Base-by-base conservation (phyloP, 768 basidiomycete species). In the Amanita fuliginea region DNA sequence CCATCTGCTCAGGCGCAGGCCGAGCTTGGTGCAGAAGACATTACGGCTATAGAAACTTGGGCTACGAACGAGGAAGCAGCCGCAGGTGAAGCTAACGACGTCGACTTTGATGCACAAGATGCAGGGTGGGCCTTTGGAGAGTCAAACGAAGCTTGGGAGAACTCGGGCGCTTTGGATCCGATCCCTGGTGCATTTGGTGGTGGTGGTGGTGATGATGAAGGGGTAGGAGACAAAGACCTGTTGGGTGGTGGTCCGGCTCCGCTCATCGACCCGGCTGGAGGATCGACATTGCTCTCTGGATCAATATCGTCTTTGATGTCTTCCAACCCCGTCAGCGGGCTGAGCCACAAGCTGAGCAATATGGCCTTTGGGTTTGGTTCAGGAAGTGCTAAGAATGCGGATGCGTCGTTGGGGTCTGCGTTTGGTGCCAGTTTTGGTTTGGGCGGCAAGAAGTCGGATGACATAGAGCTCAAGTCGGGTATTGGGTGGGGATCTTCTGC, bases 1-100 rank as follows among this genome's bases (percentile, higher is more conserved):
- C 64, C 67, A 18, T 60, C 64, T 13, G 53, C 62, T 14, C 62
- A 63, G 37, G 51, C 59, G 34, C 42, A 18, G 21, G 42, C 42
- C 5, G 51, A 53, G 39, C 50, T 51, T 50, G 48, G 59, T 57
- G 54, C 56, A 7, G 56, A 54, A 36, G 59, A 32, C 10, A 16
- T 16, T 34, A 3, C 21, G 11, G 30, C 7, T 7, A 4, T 6
- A n/a, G 32, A 36, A 2, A 16, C n/a, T 1, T 35, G 14, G 33
- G 35, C 14, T 14, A 5, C 36, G 7, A 35, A 37, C 14, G 22
- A 14, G 22, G 30, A 19, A 19, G 13, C 10, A 18, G 21, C 5
- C 9, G 3, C 46, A 14, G 22, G 35, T 18, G 49, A 8, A 18
- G 39, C n/a, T 30, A 41, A 47, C 6, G 24, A 45, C 13, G 10